A percentile compares a stretch with the other conserved stretches of the same genome.
phyloP scores from a whole-genome alignment of 768 basidiomycete genomes.

The Leccinellum albellum region DNA sequence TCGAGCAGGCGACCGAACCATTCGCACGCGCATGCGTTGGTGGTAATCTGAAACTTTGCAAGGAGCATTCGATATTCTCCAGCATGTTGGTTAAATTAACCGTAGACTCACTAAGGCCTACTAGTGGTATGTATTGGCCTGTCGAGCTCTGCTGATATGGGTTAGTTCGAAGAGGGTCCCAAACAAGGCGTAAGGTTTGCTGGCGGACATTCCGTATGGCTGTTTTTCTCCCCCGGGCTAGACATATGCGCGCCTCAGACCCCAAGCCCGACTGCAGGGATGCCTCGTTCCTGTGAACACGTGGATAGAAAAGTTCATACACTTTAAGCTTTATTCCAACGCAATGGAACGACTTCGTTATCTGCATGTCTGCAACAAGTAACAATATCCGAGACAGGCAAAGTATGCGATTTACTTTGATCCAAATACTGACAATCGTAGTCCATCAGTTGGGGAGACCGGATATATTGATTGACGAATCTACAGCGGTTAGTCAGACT shows the following conservation, averaged over 20 bases:
- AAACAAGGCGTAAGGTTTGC: neutral
- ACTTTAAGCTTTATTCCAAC: neutral
- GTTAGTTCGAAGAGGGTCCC: neutral
- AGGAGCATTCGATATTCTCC: neutral
- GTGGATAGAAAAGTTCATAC: too few relatives aligned
- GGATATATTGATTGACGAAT: too few relatives aligned
- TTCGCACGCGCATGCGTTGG: neutral
- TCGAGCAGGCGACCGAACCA: neutral
- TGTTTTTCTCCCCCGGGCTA: neutral
- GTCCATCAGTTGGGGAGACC: too few relatives aligned
- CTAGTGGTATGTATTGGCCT: neutral
- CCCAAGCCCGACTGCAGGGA: too few relatives aligned
- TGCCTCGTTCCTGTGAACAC: too few relatives aligned
- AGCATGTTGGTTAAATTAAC: neutral
- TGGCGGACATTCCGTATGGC: neutral
- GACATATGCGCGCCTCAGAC: neutral
- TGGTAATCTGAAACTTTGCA: neutral
- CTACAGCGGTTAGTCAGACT: too few relatives aligned
- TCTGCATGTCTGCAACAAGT: neutral
- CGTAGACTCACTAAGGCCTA: neutral
- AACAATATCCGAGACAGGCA: too few relatives aligned
- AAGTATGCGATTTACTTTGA: too few relatives aligned
- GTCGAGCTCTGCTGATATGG: neutral
- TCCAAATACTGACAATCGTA: too few relatives aligned
- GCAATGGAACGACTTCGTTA: neutral